These are phyloP conservation scores for Phaeophleospora eucalypticola DNA, from an alignment of 2,329 filamentous ascomycete genomes.

Conservation along the genomic window DNA sequence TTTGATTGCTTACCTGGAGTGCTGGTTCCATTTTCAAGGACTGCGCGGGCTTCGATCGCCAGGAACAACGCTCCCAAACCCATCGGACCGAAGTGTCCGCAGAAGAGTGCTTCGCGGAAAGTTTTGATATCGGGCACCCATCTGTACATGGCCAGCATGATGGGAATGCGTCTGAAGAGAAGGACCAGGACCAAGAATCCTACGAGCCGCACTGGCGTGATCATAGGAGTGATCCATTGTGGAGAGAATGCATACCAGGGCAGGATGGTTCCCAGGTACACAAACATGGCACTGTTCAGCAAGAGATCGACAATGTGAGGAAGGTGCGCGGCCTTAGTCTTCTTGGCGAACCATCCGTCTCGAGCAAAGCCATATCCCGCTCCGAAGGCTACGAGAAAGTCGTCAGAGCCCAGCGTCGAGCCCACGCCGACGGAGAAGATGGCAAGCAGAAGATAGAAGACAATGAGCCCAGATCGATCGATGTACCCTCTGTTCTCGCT, in stretches of 20 bases:
- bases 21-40: slow-evolving; percentile 49
- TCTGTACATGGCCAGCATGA: slow-evolving; percentile 47
- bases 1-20: slow-evolving; percentile 28
- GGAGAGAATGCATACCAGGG: slow-evolving; percentile 47
- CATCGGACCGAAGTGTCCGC: slow-evolving; percentile 55
- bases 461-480: slow-evolving; percentile 48
- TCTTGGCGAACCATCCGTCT: slow-evolving; percentile 50
- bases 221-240: slow-evolving; percentile 36
- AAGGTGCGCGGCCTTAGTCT: slow-evolving; percentile 44
- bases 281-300: slow-evolving; percentile 53
- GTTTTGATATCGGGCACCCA: slow-evolving; percentile 49
- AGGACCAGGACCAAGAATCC: slow-evolving; percentile 48
- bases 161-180: slow-evolving; percentile 50
- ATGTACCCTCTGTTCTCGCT: slow-evolving; percentile 45
- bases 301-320: slow-evolving; percentile 52
- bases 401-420: slow-evolving; percentile 50
- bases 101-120: slow-evolving; percentile 51
- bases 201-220: slow-evolving; percentile 42
- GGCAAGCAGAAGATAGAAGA: slow-evolving; percentile 55
- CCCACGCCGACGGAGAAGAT: slow-evolving; percentile 51
- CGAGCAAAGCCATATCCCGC: slow-evolving; percentile 53
- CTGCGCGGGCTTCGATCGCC: slow-evolving; percentile 52
- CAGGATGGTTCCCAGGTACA: slow-evolving; percentile 54
- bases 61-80: slow-evolving; percentile 55
- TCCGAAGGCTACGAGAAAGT: slow-evolving; percentile 56